phyloP scores from a whole-genome alignment of 257 asterid species.

The Forsythia viridissima region DNA sequence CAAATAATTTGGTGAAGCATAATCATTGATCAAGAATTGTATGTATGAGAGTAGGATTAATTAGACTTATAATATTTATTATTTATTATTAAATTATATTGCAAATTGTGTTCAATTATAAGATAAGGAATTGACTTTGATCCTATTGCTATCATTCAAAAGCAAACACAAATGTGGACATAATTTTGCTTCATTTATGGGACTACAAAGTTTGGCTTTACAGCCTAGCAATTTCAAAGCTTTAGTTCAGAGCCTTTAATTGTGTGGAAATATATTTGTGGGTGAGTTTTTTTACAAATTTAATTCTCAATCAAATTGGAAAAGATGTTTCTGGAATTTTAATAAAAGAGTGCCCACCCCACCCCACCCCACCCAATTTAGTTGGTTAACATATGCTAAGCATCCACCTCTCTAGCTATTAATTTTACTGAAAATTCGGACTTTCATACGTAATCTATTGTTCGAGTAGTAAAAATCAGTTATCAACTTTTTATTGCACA shows the following conservation, averaged over 20 bases:
- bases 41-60: not conserved
- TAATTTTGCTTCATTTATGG: not conserved
- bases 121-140: not conserved
- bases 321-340: not conserved
- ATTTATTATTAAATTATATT: not conserved
- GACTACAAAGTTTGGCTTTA: not conserved
- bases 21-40: not conserved
- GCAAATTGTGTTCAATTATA: not conserved
- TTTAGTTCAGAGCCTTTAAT: not conserved
- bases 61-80: not conserved
- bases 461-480: not conserved
- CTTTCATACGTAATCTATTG: too few relatives aligned
- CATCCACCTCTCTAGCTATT: not conserved
- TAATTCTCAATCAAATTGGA: not conserved
- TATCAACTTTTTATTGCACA: not conserved
- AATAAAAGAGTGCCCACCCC: not conserved
- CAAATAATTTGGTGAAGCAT: not conserved
- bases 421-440: too few relatives aligned
- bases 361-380: too few relatives aligned
- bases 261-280: constrained; percentile 2
- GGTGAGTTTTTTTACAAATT: not conserved
- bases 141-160: not conserved
- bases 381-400: too few relatives aligned
- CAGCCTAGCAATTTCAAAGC: not conserved
- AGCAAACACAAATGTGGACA: not conserved